Evolutionary conservation across 2,329 filamentous ascomycete species (phyloP).

Genomic region (Ciborinia camelliae): DNA sequence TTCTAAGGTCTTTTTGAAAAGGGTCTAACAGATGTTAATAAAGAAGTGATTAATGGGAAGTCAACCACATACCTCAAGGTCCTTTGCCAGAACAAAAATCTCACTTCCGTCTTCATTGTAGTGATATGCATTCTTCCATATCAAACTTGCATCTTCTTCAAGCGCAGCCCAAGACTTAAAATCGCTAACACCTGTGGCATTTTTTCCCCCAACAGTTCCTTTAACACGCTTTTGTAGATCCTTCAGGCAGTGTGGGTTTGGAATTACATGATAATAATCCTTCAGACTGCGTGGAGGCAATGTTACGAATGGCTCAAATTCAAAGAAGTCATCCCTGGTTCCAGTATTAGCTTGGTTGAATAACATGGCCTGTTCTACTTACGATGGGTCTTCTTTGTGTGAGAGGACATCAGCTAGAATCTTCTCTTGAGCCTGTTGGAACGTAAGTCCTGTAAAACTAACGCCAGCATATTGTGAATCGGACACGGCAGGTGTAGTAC

Average conservation of each 20-base stretch:
- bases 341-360: slow-evolving; percentile 3
- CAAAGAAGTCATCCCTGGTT: slow-evolving; percentile 62
- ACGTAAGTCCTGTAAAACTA: slow-evolving; percentile 67
- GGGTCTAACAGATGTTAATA: slow-evolving; percentile 48
- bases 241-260: slow-evolving; percentile 74
- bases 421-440: slow-evolving; percentile 84
- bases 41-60: background rate
- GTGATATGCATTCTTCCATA: slow-evolving; percentile 84
- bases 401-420: slow-evolving; percentile 70
- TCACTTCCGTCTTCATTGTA: slow-evolving; percentile 93
- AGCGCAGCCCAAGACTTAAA: slow-evolving; percentile 82
- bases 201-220: slow-evolving; percentile 66
- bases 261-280: slow-evolving; percentile 84
- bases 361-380: slow-evolving; percentile 35
- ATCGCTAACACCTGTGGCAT: slow-evolving; percentile 57
- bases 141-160: slow-evolving; percentile 72
- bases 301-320: slow-evolving; percentile 71
- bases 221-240: slow-evolving; percentile 73
- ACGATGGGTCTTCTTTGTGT: slow-evolving; percentile 64
- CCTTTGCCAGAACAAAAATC: slow-evolving; percentile 71
- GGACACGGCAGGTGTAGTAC: slow-evolving; percentile 43
- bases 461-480: slow-evolving; percentile 54
- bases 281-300: slow-evolving; percentile 70
- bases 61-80: slow-evolving; percentile 63
- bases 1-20: slow-evolving; percentile 65